Evolutionary conservation across 2,329 filamentous ascomycete species (phyloP).

Genomic region (Cladosporium velox): DNA sequence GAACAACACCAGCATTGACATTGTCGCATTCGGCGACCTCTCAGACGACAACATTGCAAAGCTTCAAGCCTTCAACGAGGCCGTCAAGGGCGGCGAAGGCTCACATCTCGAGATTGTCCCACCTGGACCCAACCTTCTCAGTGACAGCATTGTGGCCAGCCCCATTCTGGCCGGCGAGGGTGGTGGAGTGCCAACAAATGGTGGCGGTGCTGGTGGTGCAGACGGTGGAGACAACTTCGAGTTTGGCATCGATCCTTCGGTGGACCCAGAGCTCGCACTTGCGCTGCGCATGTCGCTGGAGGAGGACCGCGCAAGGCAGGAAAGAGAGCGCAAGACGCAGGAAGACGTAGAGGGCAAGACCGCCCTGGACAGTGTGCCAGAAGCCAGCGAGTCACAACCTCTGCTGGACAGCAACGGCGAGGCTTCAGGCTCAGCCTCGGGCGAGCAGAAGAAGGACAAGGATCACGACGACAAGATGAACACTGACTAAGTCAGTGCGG

Average conservation of each 20-base stretch:
- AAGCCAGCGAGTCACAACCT: slow-evolving; percentile 65
- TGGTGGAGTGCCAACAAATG: slow-evolving; percentile 44
- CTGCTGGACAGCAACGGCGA: slow-evolving; percentile 36
- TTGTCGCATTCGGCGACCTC: slow-evolving; percentile 91
- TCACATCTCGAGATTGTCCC: slow-evolving; percentile 89
- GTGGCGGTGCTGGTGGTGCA: slow-evolving; percentile 51
- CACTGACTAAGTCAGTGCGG: slow-evolving; percentile 10
- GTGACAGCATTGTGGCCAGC: slow-evolving; percentile 85
- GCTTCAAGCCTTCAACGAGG: slow-evolving; percentile 88
- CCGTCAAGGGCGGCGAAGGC: slow-evolving; percentile 86
- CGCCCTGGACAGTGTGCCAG: slow-evolving; percentile 77
- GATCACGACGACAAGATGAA: slow-evolving; percentile 27
- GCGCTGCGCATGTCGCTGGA: slow-evolving; percentile 97
- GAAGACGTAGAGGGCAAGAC: slow-evolving; percentile 69
- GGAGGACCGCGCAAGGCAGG: slow-evolving; percentile 92
- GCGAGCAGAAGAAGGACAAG: slow-evolving; percentile 22
- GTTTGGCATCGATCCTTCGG: slow-evolving; percentile 85
- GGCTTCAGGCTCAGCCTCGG: slow-evolving; percentile 26
- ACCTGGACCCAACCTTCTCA: slow-evolving; percentile 87
- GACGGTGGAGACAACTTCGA: slow-evolving; percentile 71
- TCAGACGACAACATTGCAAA: slow-evolving; percentile 87
- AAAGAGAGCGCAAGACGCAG: slow-evolving; percentile 77
- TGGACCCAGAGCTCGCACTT: slow-evolving; percentile 91
- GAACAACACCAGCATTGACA: slow-evolving; percentile 89
- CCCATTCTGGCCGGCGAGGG: slow-evolving; percentile 87